These are phyloP conservation scores for Candida alai DNA, from an alignment of 805 yeast species.

Conservation along the genomic window DNA sequence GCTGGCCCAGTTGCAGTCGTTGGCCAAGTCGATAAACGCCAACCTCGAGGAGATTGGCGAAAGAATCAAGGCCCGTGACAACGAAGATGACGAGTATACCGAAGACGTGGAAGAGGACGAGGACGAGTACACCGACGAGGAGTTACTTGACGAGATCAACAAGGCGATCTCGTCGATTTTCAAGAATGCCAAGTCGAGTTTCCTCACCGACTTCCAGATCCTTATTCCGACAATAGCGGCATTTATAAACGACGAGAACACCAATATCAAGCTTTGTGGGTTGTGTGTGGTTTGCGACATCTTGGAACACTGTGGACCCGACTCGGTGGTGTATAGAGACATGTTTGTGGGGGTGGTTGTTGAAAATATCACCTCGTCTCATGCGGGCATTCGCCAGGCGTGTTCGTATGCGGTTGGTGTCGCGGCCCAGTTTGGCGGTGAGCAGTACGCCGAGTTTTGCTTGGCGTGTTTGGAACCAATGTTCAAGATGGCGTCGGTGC, in stretches of 20 bases:
- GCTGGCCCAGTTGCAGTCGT: conserved; percentile 48
- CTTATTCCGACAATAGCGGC: conserved; percentile 61
- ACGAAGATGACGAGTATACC: conserved; percentile 78
- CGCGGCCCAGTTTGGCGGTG: conserved; percentile 79
- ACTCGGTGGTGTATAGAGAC: conserved; percentile 60
- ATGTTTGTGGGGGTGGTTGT: conserved; percentile 60
- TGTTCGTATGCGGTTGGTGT: conserved; percentile 83
- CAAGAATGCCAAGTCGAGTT: conserved; percentile 53
- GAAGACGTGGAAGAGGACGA: conserved; percentile 86
- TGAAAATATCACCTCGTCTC: conserved; percentile 61
- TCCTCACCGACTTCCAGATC: conserved; percentile 61
- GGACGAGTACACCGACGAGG: conserved; percentile 86
- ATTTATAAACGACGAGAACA: conserved; percentile 61
- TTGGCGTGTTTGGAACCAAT: conserved; percentile 71
- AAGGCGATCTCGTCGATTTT: conserved; percentile 69
- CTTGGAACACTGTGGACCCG: conserved; percentile 73
- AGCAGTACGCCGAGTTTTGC: conserved; percentile 54
- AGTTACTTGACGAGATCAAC: conserved; percentile 79
- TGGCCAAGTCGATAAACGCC: conserved; percentile 56
- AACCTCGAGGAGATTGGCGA: conserved; percentile 65
- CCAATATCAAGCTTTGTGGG: conserved; percentile 71
- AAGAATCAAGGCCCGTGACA: conserved; percentile 69
- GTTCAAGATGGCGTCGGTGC: conserved; percentile 65
- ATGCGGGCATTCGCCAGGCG: conserved; percentile 78
- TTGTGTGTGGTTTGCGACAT: conserved; percentile 76